Evolutionary conservation across 1,284 basidiomycete genomes (phyloP).

Genomic region (Sanghuangporus baumii): DNA sequence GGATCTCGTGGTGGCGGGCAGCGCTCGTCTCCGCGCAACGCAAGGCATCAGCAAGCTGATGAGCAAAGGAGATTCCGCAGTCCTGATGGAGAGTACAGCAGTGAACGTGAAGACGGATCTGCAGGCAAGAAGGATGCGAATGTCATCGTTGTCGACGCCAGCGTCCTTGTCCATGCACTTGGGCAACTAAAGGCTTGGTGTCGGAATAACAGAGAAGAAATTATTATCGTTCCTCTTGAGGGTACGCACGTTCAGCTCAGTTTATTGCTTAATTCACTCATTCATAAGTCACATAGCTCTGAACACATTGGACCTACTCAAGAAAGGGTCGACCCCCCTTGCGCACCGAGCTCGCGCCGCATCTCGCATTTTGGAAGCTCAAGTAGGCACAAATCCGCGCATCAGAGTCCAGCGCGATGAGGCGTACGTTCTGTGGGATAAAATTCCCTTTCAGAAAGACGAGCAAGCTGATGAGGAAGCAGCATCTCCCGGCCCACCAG

Average conservation of each 20-base stretch:
- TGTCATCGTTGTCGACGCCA: slow-evolving; percentile 79
- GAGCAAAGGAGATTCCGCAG: slow-evolving; percentile 16
- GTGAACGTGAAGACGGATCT: slow-evolving; percentile 34
- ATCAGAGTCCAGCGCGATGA: slow-evolving; percentile 74
- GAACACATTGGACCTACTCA: slow-evolving; percentile 89
- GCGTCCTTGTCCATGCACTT: slow-evolving; percentile 80
- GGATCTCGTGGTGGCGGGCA: slow-evolving; percentile 7
- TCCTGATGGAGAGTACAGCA: slow-evolving; percentile 18
- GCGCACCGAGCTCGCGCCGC: slow-evolving; percentile 80
- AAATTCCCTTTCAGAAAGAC: slow-evolving; percentile 41
- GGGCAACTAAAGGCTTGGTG: slow-evolving; percentile 80
- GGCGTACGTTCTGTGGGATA: slow-evolving; percentile 74
- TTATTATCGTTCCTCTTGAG: slow-evolving; percentile 82
- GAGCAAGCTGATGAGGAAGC: slow-evolving; percentile 22
- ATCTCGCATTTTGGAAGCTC: slow-evolving; percentile 75
- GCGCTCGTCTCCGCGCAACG: not conserved
- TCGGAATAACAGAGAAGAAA: slow-evolving; percentile 59
- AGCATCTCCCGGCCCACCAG: slow-evolving; percentile 37
- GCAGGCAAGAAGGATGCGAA: slow-evolving; percentile 55
- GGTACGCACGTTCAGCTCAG: slow-evolving; percentile 45
- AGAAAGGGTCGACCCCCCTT: slow-evolving; percentile 77
- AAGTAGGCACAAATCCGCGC: slow-evolving; percentile 73
- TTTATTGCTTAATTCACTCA: not conserved
- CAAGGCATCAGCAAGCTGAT: not conserved
- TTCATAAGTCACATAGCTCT: slow-evolving; percentile 48